Base-by-base conservation (phyloP, 768 basidiomycete genomes). In the Amanita pseudoporphyria region DNA sequence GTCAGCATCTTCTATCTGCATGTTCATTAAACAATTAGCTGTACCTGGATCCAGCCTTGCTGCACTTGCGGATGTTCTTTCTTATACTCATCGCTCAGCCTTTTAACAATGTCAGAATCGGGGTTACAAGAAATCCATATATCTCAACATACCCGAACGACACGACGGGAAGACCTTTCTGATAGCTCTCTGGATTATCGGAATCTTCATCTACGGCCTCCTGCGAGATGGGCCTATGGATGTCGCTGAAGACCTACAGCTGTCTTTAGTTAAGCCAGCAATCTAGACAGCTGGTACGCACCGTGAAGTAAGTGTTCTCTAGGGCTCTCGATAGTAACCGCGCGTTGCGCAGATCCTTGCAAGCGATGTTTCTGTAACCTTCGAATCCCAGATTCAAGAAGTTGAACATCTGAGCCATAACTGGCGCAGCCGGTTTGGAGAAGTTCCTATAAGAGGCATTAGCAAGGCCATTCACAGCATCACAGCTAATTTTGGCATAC, bases 371-470 rank as follows among this genome's bases (percentile, higher is more conserved):
- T 45, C 67, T 71, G 57, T 77, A 80, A 6, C 77, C 78, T 4
- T 72, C 68, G 51, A 75, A 74, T n/a, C 77, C 78, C 36, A 76
- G 67, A 53, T 78, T 78, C 35, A 80, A 62, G 68, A 80, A 77
- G 57, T 78, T 78, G 67, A 73, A 82, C 70, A 78, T 76, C 54
- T 79, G 77, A 2, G 68, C 73, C 39, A 81, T 69, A 55, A 79
- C 69, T 3, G 77, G 79, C 13, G 77, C 71, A 10, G 77, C 77
- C 1, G 80, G 72, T 49, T 77, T 77, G 10, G 76, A 78, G 62
- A 79, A 78, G 57, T 78, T 79, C 33, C 71, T 72, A 45, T 9
- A 26, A 14, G 14, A 32, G 3, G 42, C 30, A 31, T 18, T 28
- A 26, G 54, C 22, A 49, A 9, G 40, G 18, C 45, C 30, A 9